Percentiles rank a stretch among this genome's conserved stretches.
Evolutionary conservation across 805 yeast genomes (phyloP).

Genomic region (Kuraishia capsulata): DNA sequence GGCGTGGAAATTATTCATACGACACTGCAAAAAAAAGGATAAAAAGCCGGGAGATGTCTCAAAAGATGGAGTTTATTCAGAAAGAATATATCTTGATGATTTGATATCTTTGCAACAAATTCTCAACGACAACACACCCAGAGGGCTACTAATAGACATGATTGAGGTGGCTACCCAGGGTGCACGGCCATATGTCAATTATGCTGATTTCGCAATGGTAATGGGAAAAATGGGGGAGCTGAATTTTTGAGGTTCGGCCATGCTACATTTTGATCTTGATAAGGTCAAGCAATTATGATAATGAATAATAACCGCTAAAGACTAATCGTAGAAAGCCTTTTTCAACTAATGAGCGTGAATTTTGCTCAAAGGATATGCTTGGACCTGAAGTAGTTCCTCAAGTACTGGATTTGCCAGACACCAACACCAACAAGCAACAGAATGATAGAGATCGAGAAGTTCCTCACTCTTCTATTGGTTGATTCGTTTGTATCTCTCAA

Average conservation of each 20-base stretch:
- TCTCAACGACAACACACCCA: conserved; percentile 6
- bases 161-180: conserved; percentile 32
- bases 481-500: conserved; percentile 96
- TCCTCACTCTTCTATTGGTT: conserved; percentile 86
- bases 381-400: conserved; percentile 86
- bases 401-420: conserved; percentile 85
- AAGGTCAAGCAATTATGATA: not conserved
- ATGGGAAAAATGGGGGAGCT: conserved; percentile 39
- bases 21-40: not conserved
- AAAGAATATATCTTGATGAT: conserved; percentile 26
- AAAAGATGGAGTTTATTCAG: not conserved
- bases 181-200: conserved; percentile 23
- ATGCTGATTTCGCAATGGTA: conserved; percentile 36
- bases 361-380: conserved; percentile 61
- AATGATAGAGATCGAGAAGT: conserved; percentile 68
- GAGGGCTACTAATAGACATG: conserved; percentile 30
- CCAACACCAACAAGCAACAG: conserved; percentile 70
- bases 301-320: not conserved
- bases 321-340: not conserved
- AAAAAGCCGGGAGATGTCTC: not conserved
- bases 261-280: not conserved
- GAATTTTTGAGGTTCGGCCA: conserved; percentile 7
- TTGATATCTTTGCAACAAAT: conserved; percentile 17
- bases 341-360: not conserved
- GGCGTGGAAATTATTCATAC: conserved; percentile 26